Base-by-base conservation (phyloP, 257 asterid genomes). In the Przewalskia tangutica region DNA sequence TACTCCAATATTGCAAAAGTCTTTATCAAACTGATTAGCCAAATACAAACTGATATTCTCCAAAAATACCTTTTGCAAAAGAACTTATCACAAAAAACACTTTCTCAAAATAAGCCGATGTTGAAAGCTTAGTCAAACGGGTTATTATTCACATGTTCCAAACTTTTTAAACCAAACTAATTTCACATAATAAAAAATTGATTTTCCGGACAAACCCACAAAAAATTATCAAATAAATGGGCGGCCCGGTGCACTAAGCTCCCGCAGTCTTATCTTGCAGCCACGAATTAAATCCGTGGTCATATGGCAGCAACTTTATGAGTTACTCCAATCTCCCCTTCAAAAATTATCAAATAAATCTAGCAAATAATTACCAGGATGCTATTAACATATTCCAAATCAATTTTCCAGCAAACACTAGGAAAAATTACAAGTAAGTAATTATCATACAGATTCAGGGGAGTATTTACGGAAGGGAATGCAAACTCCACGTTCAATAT, bases 401-500 rank as follows among this genome's bases (percentile, higher is more conserved):
- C 67, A 11, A 20, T 17, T 67, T 32, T 64, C 79, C 36, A 67
- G 77, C 17, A 55, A 64, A 58, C 51, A 40, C 14, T 54, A 73
- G 50, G 13, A 64, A 9, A 20, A 50, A 7, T 53, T 2, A 50
- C 3, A 32, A 11, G 14, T 12, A 46, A 6, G 63, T 36, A 53
- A 77, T 80, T 20, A 6, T 83, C 92, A 56, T 88, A 95, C 98
- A 56, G 85, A 83, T 90, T 90, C 88, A 0, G 98, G 98, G 7
- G 92, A 88, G 79, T 95, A 95, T 90, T 95, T 95, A 71, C 98
- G 90, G 63, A 93, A 95, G 23, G 98, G 98, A 80, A 93, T 75
- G 86, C 98, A 93, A 63, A 95, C 97, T 23, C 98, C 98, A 34
- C 97, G 97, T 85, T 95, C 98, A 68, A 93, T 79, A 83, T 95